Conservation (phyloP, 139 green algal species). For the Chlamydomonas eustigma region DNA sequence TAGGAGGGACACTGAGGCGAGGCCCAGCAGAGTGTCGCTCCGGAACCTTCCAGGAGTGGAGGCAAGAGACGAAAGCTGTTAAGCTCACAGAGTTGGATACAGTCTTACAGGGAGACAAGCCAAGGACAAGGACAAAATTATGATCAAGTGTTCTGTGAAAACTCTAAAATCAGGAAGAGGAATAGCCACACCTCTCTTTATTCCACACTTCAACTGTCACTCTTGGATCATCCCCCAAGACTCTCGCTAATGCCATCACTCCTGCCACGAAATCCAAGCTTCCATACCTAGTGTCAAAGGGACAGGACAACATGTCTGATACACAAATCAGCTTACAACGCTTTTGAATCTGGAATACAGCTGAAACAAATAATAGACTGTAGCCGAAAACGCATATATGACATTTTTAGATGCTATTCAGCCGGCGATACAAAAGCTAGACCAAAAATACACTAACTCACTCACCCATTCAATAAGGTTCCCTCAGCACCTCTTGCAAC, state of each 20-base stretch:
- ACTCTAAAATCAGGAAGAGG: neutral
- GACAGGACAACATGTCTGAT: too few species aligned
- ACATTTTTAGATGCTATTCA: too few species aligned
- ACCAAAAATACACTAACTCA: too few species aligned
- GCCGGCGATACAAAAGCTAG: too few species aligned
- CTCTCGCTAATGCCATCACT: slow-evolving; percentile 47
- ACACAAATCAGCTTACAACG: too few species aligned
- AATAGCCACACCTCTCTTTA: slow-evolving; percentile 41
- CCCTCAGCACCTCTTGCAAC: slow-evolving; percentile 43
- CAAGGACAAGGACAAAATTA: too few species aligned
- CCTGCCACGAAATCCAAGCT: slow-evolving; percentile 44
- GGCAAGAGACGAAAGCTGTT: neutral
- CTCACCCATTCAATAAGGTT: slow-evolving; percentile 41
- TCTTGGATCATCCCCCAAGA: slow-evolving; percentile 42
- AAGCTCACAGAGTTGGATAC: neutral
- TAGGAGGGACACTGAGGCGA: slow-evolving; percentile 45
- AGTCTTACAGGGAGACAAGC: too few species aligned
- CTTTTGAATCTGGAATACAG: too few species aligned
- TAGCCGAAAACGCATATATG: too few species aligned
- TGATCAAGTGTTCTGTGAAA: too few species aligned
- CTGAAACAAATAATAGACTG: too few species aligned
- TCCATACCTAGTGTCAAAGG: slow-evolving; percentile 15
- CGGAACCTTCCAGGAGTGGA: slow-evolving; percentile 25
- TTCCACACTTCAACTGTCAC: slow-evolving; percentile 54
- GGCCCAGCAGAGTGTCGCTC: slow-evolving; percentile 52